Base-by-base conservation (phyloP, 1,284 basidiomycete genomes). In the Ustilago nuda region DNA sequence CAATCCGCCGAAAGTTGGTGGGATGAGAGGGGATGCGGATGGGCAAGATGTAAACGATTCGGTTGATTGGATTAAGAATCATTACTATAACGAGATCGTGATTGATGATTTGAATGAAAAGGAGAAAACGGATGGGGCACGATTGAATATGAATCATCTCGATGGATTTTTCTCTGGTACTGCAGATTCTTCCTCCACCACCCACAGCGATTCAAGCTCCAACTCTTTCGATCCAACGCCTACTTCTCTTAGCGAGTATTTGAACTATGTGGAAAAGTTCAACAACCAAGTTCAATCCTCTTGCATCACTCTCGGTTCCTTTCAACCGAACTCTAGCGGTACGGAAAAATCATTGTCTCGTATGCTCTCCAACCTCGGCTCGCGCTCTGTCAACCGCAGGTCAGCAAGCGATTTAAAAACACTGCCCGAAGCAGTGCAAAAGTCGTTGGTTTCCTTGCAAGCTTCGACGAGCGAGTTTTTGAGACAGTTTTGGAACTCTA, bases 401-500 rank as follows among this genome's bases (percentile, higher is more conserved):
- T 36, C 54, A 1, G 45, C 41, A 3, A 30, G 33, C 9, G 64
- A 72, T 23, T 15, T 77, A 32, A 65, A 90, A 65, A 91, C 92
- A 35, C 90, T 98, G 30, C 94, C 95, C 0, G 91, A 92, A 35
- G 87, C 87, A 1, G 87, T 98, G 27, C 91, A 93, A 76, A 89
- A 91, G 57, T 91, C 93, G 84, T 92, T 98, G 89, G 90, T 91
- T 9, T 92, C 93, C 0, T 93, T 93, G 79, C 94, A 98, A 82
- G 94, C 94, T 0, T 92, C 95, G 1, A 92, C 95, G 2, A 95
- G 94, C 78, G 96, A 99, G 86, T 98, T 98, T 85, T 88, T 99
- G 11, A 91, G 96, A 11, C 96, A 98, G 84, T 98, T 95, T 84
- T 99, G 95, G 95, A 89, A 92, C 11, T 90, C 94, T 0, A 90